Base-by-base conservation (phyloP, 192 early-diverging fungal genomes). In the Coemansia interrupta region DNA sequence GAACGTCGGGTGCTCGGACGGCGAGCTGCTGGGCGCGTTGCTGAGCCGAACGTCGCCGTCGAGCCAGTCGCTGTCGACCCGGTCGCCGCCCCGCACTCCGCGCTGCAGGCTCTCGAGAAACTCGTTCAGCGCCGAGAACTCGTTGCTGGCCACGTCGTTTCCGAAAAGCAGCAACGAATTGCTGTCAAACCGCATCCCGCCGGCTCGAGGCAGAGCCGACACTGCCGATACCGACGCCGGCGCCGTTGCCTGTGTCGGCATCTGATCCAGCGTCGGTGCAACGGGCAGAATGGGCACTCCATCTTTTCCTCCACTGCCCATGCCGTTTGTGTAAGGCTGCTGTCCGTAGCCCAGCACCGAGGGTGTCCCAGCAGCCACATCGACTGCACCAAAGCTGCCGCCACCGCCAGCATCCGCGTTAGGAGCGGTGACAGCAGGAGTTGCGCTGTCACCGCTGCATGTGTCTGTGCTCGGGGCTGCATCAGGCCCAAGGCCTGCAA, bases 41-140 rank as follows among this genome's bases (percentile, higher is more conserved):
- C 66, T 68, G 24, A 51, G 46, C 36, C 49, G 61, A 10, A 45
- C 19, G 32, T 57, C 68, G 4, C 54, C 4, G 22, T 65, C 75
- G 4, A 60, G 15, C 32, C 32, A 36, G 41, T 57, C 68, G 7
- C 54, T 4, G 15, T 65, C 75, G 2, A 56, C n/a, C 19, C 52
- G 52, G 24, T 77, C 68, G 17, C 54, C 29, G 29, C 58, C 46
- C 45, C 55, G 58, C 39, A 64, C 39, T 14, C 61, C 61, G 42
- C 75, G 75, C 75, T 72, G 70, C 60, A 79, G 54, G 63, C 54
- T 66, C 36, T 66, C 63, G 3, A 72, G 63, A 19, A 82, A 74
- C 56, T 78, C 71, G 43, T 64, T 66, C 15, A 76, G 54, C 18
- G 77, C 71, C 3, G 63, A 61, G 39, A 67, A 72, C 51, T 80